Evolutionary conservation across 2,329 filamentous ascomycete species (phyloP), one percentile per base, ranked within the genome.

Genomic region (Clarireedia sp.): DNA sequence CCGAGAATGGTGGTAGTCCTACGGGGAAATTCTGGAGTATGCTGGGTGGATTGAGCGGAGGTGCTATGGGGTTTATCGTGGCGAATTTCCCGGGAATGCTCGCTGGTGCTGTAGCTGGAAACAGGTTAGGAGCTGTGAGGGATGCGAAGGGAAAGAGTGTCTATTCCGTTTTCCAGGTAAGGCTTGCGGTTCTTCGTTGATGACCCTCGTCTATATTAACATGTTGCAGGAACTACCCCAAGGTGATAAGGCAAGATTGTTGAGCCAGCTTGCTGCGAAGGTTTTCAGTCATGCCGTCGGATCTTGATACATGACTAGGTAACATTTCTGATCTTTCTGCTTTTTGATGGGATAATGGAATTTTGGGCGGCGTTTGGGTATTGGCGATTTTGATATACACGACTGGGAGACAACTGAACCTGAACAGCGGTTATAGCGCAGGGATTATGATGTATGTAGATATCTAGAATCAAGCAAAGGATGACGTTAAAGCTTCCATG

Each of bases 101-200:
- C 38, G 92, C 92, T 0, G 94, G 94, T 2, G 90, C 89, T 2
- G 91, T 96, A 2, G 92, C 91, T 0, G 94, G 94, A 10, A 97
- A 96, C 72, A 75, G 91, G 51, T 73, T 97, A n/a, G 94, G 94
- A 0, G 89, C 89, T 6, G 82, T 99, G 19, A 78, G 94, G 55
- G 94, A 99, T 73, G 83, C 87, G 33, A 90, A 85, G 72, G 91
- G 91, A 21, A 97, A 96, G 83, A 95, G 89, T 68, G 94, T 99
- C 5, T 97, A 95, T 71, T 78, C 84, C 26, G 94, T 96, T 16
- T 97, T 60, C 17, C 29, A 52, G 24, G 52, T 55, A 33, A 50
- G 52, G 49, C 14, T 26, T 26, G 10, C 8, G 23, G 16, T 26
- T 26, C 19, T 26, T 36, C 10, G 29, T 1, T 33, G 29, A 12